Evolutionary conservation across 495 filamentous ascomycete species (phyloP), one percentile per base, ranked within the genome.

Genomic region (Rhizodiscina lignyota): DNA sequence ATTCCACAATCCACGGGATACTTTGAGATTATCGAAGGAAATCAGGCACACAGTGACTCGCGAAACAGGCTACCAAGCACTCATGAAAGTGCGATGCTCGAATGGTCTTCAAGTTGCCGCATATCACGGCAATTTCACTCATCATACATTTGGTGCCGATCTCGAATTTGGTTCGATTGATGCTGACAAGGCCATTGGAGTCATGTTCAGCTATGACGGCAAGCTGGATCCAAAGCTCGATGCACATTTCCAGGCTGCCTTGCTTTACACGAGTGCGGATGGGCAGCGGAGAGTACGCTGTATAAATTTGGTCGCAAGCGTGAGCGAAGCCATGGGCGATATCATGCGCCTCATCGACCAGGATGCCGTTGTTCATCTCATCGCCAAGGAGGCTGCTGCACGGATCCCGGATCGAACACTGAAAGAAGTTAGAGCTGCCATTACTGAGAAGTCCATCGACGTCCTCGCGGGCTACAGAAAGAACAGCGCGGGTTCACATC

Each of bases 41-140:
- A 68, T 99, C 43, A 68, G 74, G 37, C 89, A 94, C 49, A 76
- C 80, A 4, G 72, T 93, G n/a, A 83, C 74, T 1, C 66, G 89
- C 39, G 86, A 94, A 52, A 92, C 87, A 13, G 89, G 89, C 19
- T 99, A 87, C 51, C 87, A 94, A 59, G 83, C 85, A 5, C 66
- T 96, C 45, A 89, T 99, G 84, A 99, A 99, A 64, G 89, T 96
- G 35, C 78, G 89, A 30, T 99, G 89, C 58, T 93, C 84, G 5
- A 96, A 91, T 50, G 89, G 89, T 12, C 69, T 99, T 20, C 89
- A 99, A 56, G 82, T 99, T 12, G 77, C 83, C 15, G 72, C 74
- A 20, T 99, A 96, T 51, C 82, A 91, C 44, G 89, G 89, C 38
- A 96, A 96, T 60, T 96, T 96, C 47, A 66, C 84, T 32, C 89